These are phyloP conservation scores for Sphaerobolus stellatus DNA, from an alignment of 1,284 basidiomycete species.

Conservation along the genomic window DNA sequence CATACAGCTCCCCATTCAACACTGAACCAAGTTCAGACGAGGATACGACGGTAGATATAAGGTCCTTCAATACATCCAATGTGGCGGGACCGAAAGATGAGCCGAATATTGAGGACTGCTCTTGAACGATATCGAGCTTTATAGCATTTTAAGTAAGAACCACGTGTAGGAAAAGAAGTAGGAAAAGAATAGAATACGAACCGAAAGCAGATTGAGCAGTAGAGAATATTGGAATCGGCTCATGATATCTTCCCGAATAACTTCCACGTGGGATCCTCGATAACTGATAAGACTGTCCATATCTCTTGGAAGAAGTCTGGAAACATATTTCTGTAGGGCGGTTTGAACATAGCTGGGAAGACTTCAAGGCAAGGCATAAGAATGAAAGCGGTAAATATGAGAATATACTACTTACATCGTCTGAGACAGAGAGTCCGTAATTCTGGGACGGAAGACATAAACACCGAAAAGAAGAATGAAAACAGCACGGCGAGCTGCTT, in stretches of 20 bases:
- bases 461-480: slow-evolving; percentile 52
- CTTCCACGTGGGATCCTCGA: neutral
- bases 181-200: neutral
- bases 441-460: slow-evolving; percentile 50
- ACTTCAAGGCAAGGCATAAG: neutral
- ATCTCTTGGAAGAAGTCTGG: neutral
- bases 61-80: too few species aligned
- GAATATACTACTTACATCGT: too few species aligned
- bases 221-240: slow-evolving; percentile 6
- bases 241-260: neutral
- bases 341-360: neutral
- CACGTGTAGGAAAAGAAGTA: too few species aligned
- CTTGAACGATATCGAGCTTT: too few species aligned
- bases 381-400: too few species aligned
- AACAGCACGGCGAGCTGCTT: slow-evolving; percentile 57
- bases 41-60: too few species aligned
- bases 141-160: too few species aligned
- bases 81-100: too few species aligned
- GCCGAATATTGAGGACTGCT: too few species aligned
- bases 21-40: too few species aligned
- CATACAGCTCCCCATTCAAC: too few species aligned
- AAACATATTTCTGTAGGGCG: slow-evolving; percentile 3
- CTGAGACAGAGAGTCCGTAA: slow-evolving; percentile 30
- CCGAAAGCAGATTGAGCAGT: slow-evolving; percentile 3
- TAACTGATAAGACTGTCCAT: neutral